A percentile compares a stretch with the other conserved stretches of the same genome.
Evolutionary conservation across 768 basidiomycete genomes (phyloP).

Genomic region (Rhodotorula diobovata): DNA sequence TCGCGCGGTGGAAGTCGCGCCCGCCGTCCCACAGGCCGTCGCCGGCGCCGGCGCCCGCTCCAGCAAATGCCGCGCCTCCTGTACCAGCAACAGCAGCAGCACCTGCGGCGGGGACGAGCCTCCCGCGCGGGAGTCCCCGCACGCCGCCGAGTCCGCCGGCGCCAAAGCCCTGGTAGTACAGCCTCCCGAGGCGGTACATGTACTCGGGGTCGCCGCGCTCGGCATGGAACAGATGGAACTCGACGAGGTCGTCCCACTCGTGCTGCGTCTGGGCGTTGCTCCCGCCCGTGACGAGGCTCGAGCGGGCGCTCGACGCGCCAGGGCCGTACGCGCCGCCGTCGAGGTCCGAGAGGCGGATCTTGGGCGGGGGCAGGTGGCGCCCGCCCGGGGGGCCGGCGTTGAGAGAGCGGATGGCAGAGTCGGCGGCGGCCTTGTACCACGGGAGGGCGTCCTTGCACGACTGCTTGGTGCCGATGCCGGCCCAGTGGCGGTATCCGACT

Average conservation of each 20-base stretch:
- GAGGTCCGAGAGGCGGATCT: constrained; percentile 79
- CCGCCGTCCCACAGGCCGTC: constrained; percentile 58
- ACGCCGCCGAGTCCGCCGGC: constrained; percentile 71
- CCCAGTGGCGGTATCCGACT: constrained; percentile 89
- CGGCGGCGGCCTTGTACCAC: constrained; percentile 87
- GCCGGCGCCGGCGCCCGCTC: too few species aligned
- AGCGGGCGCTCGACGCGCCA: constrained; percentile 88
- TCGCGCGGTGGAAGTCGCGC: constrained; percentile 69
- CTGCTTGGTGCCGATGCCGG: constrained; percentile 85
- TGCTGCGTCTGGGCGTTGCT: constrained; percentile 64
- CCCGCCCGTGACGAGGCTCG: constrained; percentile 80
- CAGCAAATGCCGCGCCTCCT: too few species aligned
- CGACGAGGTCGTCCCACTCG: constrained; percentile 42
- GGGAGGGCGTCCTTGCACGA: constrained; percentile 74
- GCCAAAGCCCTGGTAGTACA: constrained; percentile 92
- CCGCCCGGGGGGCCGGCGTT: constrained; percentile 86
- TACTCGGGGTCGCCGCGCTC: constrained; percentile 85
- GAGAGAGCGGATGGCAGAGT: constrained; percentile 79
- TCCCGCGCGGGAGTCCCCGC: constrained; percentile 47
- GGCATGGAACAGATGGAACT: constrained; percentile 71
- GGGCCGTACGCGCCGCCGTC: constrained; percentile 90
- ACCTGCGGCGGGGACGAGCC: constrained; percentile 50
- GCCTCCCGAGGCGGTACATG: constrained; percentile 86
- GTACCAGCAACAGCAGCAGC: neutral
- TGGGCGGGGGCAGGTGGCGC: constrained; percentile 70